These are phyloP conservation scores for Debaryomycetaceae sp. DNA, from an alignment of 1,139 yeast genomes.

Conservation along the genomic window DNA sequence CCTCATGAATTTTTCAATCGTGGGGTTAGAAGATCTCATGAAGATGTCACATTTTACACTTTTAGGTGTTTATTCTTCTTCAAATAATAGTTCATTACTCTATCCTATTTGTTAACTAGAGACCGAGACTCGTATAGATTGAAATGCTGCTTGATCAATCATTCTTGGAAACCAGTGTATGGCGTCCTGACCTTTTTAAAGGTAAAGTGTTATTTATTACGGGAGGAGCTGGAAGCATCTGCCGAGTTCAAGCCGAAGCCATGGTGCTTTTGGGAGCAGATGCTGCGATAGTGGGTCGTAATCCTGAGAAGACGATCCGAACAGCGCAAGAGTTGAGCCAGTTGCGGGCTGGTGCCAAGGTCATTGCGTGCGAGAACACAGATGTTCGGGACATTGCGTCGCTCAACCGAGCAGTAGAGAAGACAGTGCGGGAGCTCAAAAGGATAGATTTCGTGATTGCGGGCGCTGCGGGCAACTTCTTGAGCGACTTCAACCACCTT, in stretches of 20 bases:
- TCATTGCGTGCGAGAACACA: constrained; percentile 62
- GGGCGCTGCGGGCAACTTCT: constrained; percentile 94
- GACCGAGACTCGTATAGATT: neutral
- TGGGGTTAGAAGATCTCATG: neutral
- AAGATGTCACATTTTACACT: no score
- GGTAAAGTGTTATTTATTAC: constrained; percentile 89
- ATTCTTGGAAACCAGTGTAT: constrained; percentile 21
- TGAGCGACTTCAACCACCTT: constrained; percentile 73
- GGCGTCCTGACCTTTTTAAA: constrained; percentile 63
- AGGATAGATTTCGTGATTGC: constrained; percentile 81
- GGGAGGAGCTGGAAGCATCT: constrained; percentile 94
- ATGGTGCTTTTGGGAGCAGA: constrained; percentile 77
- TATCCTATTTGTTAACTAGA: no score
- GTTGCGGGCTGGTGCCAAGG: constrained; percentile 59
- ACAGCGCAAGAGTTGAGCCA: constrained; percentile 64
- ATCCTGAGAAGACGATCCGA: constrained; percentile 54
- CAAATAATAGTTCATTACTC: no score
- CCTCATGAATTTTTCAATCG: neutral
- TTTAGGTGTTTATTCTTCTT: no score
- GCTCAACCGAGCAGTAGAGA: constrained; percentile 57
- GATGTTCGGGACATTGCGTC: constrained; percentile 73
- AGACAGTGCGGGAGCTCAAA: constrained; percentile 65
- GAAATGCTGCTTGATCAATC: constrained; percentile 21
- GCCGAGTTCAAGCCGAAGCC: constrained; percentile 84
- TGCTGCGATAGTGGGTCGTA: constrained; percentile 83